These are phyloP conservation scores for Euphorbia tirucalli DNA, from an alignment of 345 rosid species.

Conservation along the genomic window DNA sequence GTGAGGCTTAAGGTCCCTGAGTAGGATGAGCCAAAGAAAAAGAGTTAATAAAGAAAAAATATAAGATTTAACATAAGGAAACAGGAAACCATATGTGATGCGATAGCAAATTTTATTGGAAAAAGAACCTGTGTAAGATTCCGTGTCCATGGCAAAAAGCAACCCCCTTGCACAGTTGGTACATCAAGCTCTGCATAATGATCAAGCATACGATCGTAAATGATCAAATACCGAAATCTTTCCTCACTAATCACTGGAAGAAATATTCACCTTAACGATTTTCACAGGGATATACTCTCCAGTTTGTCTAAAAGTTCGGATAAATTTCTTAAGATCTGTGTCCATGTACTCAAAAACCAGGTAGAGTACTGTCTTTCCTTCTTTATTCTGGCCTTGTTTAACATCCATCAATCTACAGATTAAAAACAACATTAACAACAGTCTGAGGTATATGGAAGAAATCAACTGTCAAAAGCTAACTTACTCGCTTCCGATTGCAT, in stretches of 20 bases:
- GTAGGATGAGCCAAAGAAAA: neutral
- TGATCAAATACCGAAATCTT: neutral
- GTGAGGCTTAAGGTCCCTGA: constrained; percentile 96
- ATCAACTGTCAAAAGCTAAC: neutral
- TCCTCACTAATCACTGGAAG: neutral
- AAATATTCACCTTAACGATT: constrained; percentile 43
- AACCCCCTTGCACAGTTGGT: constrained; percentile 91
- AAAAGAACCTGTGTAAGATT: constrained; percentile 72
- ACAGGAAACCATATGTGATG: too few relatives aligned
- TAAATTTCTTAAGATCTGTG: constrained; percentile 83
- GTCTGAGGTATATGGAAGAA: too few relatives aligned
- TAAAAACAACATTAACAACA: neutral
- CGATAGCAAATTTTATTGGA: too few relatives aligned
- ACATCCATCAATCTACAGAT: constrained; percentile 72
- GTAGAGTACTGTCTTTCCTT: constrained; percentile 87
- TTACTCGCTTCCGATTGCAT: neutral
- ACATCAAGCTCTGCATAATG: constrained; percentile 77
- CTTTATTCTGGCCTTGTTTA: constrained; percentile 85
- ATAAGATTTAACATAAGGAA: too few relatives aligned
- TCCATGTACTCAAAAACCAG: constrained; percentile 92
- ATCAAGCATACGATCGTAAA: neutral
- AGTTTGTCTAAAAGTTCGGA: constrained; percentile 65
- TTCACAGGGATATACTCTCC: constrained; percentile 51
- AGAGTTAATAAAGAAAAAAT: neutral
- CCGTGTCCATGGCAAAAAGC: constrained; percentile 98